These are phyloP conservation scores for Rhodotorula babjevae DNA, from an alignment of 768 basidiomycete species.

Conservation along the genomic window DNA sequence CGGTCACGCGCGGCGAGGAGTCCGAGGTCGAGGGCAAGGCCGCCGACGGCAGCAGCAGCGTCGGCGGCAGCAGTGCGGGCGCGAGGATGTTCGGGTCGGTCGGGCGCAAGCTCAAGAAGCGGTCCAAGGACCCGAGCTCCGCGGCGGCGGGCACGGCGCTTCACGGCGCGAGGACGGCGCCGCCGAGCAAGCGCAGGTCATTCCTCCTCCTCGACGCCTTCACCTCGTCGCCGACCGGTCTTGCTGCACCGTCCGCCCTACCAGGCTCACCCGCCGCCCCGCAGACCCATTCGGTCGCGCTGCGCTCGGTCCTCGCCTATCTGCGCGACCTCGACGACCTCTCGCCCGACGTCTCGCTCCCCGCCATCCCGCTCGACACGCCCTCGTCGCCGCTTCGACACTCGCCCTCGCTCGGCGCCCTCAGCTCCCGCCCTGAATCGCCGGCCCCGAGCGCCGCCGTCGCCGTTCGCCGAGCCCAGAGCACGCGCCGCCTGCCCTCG, in stretches of 20 bases:
- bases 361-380: conserved; percentile 22
- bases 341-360: conserved; percentile 52
- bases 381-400: conserved; percentile 7
- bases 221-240: conserved; percentile 51
- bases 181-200: conserved; percentile 65
- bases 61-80: background rate
- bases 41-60: too few relatives aligned
- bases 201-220: conserved; percentile 80
- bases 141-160: background rate
- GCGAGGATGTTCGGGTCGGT: conserved; percentile 19
- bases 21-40: conserved; percentile 5
- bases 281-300: conserved; percentile 35
- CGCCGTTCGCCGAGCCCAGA: conserved; percentile 23
- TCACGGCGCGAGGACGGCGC: background rate
- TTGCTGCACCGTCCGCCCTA: conserved; percentile 48
- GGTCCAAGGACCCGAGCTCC: background rate
- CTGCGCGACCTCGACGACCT: conserved; percentile 93
- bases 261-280: conserved; percentile 53
- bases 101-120: conserved; percentile 14
- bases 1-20: conserved; percentile 26
- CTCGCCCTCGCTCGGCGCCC: conserved; percentile 17
- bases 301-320: conserved; percentile 92
- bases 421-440: conserved; percentile 11
- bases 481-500: conserved; percentile 15
- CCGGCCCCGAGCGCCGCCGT: background rate